Base-by-base conservation (phyloP, 768 basidiomycete species). In the Kwoniella botswanensis region DNA sequence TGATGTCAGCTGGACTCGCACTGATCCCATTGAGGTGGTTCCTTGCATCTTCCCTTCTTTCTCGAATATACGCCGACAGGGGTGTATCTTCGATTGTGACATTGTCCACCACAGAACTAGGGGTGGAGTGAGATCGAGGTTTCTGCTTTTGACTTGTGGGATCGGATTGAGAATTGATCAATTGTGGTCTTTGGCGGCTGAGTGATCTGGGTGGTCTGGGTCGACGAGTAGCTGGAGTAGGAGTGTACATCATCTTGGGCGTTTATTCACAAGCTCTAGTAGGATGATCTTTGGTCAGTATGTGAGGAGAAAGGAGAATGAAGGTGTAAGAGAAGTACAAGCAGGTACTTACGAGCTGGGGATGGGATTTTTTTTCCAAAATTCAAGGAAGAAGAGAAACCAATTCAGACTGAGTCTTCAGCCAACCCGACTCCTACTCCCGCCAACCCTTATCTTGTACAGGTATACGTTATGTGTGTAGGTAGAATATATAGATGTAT, bases 191-290 rank as follows among this genome's bases (percentile, higher is more conserved):
- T 50, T 56, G 50, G 62, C 69, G 44, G 60, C 18, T 41, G 61
- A 68, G 56, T 41, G 62, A 70, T 18, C 72, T 68, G 7, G 77
- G 77, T 17, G 77, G 77, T 50, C 75, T 71, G 63, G 77, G 77
- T 52, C 75, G 72, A 6, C 77, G 73, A 50, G 67, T 54, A 22
- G 71, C 50, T 17, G 77, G 69, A 18, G 71, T 70, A 2, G 77
- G 75, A 17, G 75, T 76, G 60, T 71, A 79, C 77, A 79, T 79
- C 73, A 76, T 78, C 55, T 52, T 67, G 65, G 15, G 57, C 26
- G 13, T 26, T 15, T 61, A 17, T 44, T 46, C 59, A 29, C 41
- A 35, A 17, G 22, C 21, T 35, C 35, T 35, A 35, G 35, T 35
- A 35, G 4, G 35, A 35, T 35, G 35, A 35, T 35, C 35, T 9